Conservation (phyloP, 2,329 filamentous ascomycete species). For the Emmonsiellopsis sp. region DNA sequence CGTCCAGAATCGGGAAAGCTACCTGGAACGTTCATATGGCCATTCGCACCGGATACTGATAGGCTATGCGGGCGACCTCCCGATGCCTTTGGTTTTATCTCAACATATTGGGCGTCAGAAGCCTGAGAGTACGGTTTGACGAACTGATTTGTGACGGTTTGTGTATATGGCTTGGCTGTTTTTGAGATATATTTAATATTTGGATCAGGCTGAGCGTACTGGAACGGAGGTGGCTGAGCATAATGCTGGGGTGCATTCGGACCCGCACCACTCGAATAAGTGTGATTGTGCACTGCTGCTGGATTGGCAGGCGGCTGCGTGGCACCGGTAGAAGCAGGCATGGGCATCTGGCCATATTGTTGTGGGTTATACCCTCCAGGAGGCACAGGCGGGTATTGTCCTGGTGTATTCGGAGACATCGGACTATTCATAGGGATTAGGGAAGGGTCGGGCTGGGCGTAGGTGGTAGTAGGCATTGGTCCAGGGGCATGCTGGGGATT, state of each 20-base stretch:
- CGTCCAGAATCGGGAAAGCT: constrained; percentile 25
- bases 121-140: constrained; percentile 17
- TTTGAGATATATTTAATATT: constrained; percentile 31
- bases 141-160: constrained; percentile 9
- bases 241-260: constrained; percentile 17
- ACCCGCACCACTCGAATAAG: constrained; percentile 18
- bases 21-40: constrained; percentile 23
- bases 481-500: too few species aligned
- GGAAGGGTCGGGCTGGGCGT: constrained; percentile 1
- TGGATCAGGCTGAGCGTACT: constrained; percentile 31
- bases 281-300: constrained; percentile 20
- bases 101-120: constrained; percentile 18
- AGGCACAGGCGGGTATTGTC: not conserved
- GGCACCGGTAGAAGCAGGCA: constrained; percentile 8
- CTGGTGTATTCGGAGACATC: not conserved
- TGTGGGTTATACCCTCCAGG: not conserved
- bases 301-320: constrained; percentile 21
- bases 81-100: constrained; percentile 13
- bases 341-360: constrained; percentile 1
- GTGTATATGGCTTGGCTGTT: constrained; percentile 3
- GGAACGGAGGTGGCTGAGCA: constrained; percentile 23
- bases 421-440: not conserved
- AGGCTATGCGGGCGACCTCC: constrained; percentile 21
- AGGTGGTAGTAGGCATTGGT: not conserved
- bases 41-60: constrained; percentile 31